Evolutionary conservation across 208 protist genomes (phyloP).

Genomic region (Trypanosoma scelopori): DNA sequence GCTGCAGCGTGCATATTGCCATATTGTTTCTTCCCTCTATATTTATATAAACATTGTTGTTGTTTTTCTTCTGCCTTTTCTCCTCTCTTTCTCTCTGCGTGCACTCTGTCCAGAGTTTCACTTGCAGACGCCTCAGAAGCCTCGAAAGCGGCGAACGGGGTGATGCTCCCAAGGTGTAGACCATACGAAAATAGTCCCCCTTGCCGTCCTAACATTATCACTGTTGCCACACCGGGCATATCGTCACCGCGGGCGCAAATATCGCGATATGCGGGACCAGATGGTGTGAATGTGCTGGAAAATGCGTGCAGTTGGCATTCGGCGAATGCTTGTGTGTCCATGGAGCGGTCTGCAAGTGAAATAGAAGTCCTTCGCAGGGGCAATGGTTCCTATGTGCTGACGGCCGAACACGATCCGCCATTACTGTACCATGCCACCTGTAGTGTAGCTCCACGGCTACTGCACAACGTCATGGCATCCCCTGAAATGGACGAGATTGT

Average conservation of each 20-base stretch:
- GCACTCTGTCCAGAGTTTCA: too few species aligned
- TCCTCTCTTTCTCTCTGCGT: too few species aligned
- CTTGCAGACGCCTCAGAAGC: too few species aligned
- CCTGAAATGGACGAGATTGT: slow-evolving; percentile 81
- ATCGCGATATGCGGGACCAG: slow-evolving; percentile 66
- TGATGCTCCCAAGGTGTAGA: slow-evolving; percentile 53
- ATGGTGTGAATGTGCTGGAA: slow-evolving; percentile 64
- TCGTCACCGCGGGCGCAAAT: slow-evolving; percentile 64
- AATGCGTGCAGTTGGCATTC: slow-evolving; percentile 50
- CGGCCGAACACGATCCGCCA: slow-evolving; percentile 29
- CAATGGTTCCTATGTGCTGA: slow-evolving; percentile 13
- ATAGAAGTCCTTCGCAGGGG: background rate
- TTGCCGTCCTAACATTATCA: slow-evolving; percentile 75
- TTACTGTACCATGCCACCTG: slow-evolving; percentile 62
- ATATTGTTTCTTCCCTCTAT: too few species aligned
- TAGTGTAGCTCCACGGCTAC: slow-evolving; percentile 54
- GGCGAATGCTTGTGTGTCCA: background rate
- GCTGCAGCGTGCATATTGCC: too few species aligned
- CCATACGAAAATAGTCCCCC: slow-evolving; percentile 63
- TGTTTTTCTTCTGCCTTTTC: slow-evolving; percentile 4
- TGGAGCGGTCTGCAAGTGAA: background rate
- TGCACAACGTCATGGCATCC: slow-evolving; percentile 77
- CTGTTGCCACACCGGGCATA: slow-evolving; percentile 73
- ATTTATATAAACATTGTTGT: slow-evolving; percentile 9
- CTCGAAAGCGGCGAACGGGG: background rate